Percentiles rank a stretch among this genome's conserved stretches.
Conservation (phyloP, 2,329 filamentous ascomycete species). For the Penicillium olsonii region DNA sequence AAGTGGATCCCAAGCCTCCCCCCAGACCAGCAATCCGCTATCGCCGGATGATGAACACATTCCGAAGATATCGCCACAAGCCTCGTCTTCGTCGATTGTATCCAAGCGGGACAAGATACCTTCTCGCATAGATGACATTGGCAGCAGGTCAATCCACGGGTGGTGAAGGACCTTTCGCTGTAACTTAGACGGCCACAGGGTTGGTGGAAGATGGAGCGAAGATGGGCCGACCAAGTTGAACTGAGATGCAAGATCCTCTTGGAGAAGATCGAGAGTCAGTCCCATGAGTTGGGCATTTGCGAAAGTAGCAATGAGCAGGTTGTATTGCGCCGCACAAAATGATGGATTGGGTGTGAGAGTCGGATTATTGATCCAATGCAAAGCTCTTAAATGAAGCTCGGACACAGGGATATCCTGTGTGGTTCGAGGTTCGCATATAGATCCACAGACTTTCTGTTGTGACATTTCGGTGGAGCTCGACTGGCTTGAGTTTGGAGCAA, state of each 20-base stretch:
- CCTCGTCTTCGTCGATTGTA: constrained; percentile 24
- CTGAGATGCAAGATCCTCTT: constrained; percentile 19
- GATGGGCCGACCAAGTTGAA: constrained; percentile 20
- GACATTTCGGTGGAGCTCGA: background rate
- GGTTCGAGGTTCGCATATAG: too few species aligned
- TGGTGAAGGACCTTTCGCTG: constrained; percentile 26
- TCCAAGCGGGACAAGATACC: constrained; percentile 18
- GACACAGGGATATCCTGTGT: too few species aligned
- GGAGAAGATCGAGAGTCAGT: constrained; percentile 11
- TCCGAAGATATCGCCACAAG: constrained; percentile 25
- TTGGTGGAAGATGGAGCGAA: constrained; percentile 15
- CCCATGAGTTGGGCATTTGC: constrained; percentile 18
- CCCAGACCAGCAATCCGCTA: constrained; percentile 30
- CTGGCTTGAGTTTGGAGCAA: background rate
- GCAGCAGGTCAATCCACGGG: constrained; percentile 34
- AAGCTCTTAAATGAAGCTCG: too few species aligned
- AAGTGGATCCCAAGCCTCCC: constrained; percentile 31
- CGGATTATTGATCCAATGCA: background rate
- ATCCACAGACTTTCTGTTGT: background rate
- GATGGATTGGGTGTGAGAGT: background rate
- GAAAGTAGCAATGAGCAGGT: constrained; percentile 13
- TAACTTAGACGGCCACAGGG: constrained; percentile 15
- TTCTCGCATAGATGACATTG: constrained; percentile 27
- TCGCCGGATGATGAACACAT: constrained; percentile 3
- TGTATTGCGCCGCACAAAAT: constrained; percentile 7